Conservation (phyloP, 2,329 filamentous ascomycete species). For the Ascomycota sp. region DNA sequence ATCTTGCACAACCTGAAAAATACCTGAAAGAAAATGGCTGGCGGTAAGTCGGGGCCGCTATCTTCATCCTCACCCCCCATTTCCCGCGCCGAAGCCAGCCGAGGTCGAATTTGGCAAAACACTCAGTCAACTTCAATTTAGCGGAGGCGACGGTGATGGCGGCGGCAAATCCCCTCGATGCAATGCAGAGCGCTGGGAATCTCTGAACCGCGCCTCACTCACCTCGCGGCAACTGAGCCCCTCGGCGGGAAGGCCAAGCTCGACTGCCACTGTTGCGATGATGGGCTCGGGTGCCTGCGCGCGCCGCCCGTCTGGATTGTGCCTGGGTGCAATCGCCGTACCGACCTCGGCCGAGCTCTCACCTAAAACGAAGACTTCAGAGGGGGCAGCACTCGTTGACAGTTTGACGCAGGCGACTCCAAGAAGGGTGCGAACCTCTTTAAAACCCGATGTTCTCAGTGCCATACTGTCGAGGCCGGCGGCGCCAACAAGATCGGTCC, state of each 20-base stretch:
- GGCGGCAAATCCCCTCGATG: too few relatives aligned
- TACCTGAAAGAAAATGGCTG: slow-evolving; percentile 20
- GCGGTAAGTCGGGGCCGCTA: slow-evolving; percentile 17
- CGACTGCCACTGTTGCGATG: too few relatives aligned
- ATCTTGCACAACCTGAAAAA: too few relatives aligned
- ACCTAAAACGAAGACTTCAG: neutral
- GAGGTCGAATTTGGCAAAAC: neutral
- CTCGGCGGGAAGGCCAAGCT: too few relatives aligned
- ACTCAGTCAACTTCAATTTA: neutral
- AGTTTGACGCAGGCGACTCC: slow-evolving; percentile 44
- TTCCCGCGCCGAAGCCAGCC: neutral
- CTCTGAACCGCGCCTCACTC: too few relatives aligned
- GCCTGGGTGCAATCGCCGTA: too few relatives aligned
- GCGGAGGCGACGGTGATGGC: too few relatives aligned
- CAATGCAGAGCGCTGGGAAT: too few relatives aligned
- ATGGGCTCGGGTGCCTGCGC: too few relatives aligned
- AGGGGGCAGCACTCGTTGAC: neutral
- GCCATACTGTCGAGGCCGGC: slow-evolving; percentile 82
- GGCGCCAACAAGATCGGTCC: slow-evolving; percentile 98
- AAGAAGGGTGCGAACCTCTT: slow-evolving; percentile 98
- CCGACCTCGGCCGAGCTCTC: too few relatives aligned
- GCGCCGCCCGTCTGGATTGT: too few relatives aligned
- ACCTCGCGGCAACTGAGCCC: too few relatives aligned
- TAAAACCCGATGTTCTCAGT: slow-evolving; percentile 97
- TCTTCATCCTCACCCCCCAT: neutral